These are phyloP conservation scores for Lipomyces chichibuensis DNA, from an alignment of 805 yeast species.

Conservation along the genomic window DNA sequence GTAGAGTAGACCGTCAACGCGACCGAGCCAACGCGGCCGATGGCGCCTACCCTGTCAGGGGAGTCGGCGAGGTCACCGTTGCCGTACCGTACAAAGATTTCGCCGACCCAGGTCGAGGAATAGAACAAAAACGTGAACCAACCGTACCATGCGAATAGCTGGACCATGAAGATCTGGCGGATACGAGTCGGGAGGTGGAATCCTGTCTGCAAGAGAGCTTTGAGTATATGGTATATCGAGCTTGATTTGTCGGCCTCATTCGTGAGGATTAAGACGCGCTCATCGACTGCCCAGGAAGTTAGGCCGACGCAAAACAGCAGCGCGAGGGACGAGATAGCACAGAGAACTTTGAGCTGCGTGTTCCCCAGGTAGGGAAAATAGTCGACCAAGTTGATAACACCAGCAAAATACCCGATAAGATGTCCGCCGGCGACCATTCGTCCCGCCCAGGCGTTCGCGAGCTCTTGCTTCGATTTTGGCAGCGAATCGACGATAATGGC, in stretches of 20 bases:
- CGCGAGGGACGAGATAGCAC: constrained; percentile 50
- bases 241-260: constrained; percentile 7
- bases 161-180: constrained; percentile 56
- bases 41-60: constrained; percentile 31
- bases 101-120: constrained; percentile 68
- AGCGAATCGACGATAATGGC: constrained; percentile 66
- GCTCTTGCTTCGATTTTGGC: constrained; percentile 58
- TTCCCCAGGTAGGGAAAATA: constrained; percentile 50
- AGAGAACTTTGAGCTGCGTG: constrained; percentile 57
- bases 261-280: constrained; percentile 39
- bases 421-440: constrained; percentile 65
- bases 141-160: constrained; percentile 70
- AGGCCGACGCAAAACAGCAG: constrained; percentile 49
- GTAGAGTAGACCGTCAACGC: constrained; percentile 33
- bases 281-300: constrained; percentile 52
- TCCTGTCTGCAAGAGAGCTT: constrained; percentile 24
- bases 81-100: constrained; percentile 49
- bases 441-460: constrained; percentile 71
- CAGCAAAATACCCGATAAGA: constrained; percentile 59
- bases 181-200: constrained; percentile 54
- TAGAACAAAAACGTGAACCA: constrained; percentile 69
- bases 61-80: constrained; percentile 29
- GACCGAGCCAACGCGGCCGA: constrained; percentile 34
- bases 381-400: constrained; percentile 51
- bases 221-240: constrained; percentile 17